Evolutionary conservation across 495 filamentous ascomycete species (phyloP), one percentile per base, ranked within the genome.

Genomic region (Pseudotulostoma volvatum): DNA sequence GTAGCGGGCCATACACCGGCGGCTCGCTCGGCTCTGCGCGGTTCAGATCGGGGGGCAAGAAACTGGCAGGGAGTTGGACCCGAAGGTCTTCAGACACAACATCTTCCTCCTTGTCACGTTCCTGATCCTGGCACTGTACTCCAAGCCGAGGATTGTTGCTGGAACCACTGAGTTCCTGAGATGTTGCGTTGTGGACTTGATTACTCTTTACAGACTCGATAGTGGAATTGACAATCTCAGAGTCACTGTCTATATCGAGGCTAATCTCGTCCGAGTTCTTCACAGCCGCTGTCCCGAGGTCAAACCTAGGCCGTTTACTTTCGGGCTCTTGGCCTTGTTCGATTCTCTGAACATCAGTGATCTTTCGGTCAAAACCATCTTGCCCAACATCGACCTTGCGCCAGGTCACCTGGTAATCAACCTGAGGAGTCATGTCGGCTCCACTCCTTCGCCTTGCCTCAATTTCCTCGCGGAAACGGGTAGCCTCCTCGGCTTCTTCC

Each of bases 41-140:
- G 36, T 41, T 31, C 15, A 52, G 48, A 31, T 46, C 31, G 23
- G 71, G 61, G 23, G 57, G 59, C 3, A 68, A 48, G 41, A 84
- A 80, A 1, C 77, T 70, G 9, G 74, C 70, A 7, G 80, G 81
- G 13, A 85, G 66, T 36, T 77, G 75, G 31, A 66, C 68, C 14
- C 77, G 71, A 38, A 90, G 50, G 37, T 67, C 68, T 21, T 76
- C 66, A 11, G 75, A 50, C 2, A 81, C 60, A 18, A 50, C 53
- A 2, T 41, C 41, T 9, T 46, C 43, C 4, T 30, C 21, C 37
- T 17, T 15, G 34, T 18, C 32, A 9, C 30, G 16, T 25, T 28
- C 23, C 23, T 43, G 14, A n/a, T n/a, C n/a, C n/a, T n/a, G n/a
- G n/a, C n/a, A n/a, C n/a, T n/a, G n/a, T n/a, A n/a, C n/a, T n/a